These are phyloP conservation scores for Apiospora koreana DNA, from an alignment of 2,329 filamentous ascomycete species.

Conservation along the genomic window DNA sequence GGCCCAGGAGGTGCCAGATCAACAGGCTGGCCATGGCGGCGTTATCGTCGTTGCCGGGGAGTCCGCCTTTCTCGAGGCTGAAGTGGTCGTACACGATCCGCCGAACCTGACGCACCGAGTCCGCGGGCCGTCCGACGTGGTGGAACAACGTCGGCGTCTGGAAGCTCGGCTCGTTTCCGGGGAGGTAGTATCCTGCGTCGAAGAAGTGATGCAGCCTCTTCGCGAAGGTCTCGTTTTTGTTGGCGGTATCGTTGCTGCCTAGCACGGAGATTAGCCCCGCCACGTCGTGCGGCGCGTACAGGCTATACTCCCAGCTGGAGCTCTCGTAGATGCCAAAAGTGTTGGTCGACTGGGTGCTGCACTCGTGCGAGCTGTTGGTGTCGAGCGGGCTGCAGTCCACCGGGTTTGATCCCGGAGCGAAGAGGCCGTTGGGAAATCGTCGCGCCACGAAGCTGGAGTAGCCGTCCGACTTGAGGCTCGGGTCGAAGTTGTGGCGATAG, in stretches of 20 bases:
- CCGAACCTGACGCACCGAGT: conserved; percentile 13
- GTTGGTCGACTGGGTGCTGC: conserved; percentile 11
- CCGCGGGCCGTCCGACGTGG: conserved; percentile 11
- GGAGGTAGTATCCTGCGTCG: conserved; percentile 7
- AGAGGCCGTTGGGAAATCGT: neutral
- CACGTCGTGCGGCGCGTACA: conserved; percentile 6
- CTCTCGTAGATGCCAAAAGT: conserved; percentile 4
- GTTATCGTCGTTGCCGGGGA: conserved; percentile 14
- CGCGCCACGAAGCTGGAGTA: conserved; percentile 1
- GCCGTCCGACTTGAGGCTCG: conserved; percentile 1
- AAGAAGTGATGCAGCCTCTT: conserved; percentile 3
- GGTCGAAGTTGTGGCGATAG: neutral
- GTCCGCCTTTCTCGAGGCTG: conserved; percentile 16
- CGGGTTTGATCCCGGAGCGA: neutral
- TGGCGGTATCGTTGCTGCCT: neutral
- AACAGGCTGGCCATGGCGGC: conserved; percentile 15
- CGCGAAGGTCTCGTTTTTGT: neutral
- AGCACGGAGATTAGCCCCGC: neutral
- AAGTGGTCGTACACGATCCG: conserved; percentile 18
- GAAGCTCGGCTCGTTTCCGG: conserved; percentile 17
- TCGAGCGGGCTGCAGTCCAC: conserved; percentile 7
- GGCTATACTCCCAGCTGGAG: conserved; percentile 11
- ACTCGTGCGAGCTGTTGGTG: neutral
- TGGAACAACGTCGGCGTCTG: conserved; percentile 14
- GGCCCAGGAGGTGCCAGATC: neutral